Base-by-base conservation (phyloP, 164 flowering plant genomes). In the Malania oleifera region DNA sequence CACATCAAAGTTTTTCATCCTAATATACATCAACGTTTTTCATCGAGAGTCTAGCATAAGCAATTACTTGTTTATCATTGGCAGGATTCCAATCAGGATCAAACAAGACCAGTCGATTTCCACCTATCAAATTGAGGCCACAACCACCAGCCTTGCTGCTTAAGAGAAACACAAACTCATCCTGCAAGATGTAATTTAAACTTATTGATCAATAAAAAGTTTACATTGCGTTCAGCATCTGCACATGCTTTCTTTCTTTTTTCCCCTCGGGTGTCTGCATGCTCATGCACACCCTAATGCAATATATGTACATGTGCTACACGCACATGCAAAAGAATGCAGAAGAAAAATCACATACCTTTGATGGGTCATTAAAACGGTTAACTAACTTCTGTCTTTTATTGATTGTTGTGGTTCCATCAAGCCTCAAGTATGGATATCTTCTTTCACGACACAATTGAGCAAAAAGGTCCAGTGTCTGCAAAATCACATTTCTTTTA, bases 1-100 rank as follows among this genome's bases (percentile, higher is more conserved):
- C 35, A 31, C 6, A 31, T 9, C 4, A 43, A 17, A 43, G 15
- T 43, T 18, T 2, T n/a, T 43, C 2, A 1, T 8, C 26, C 50
- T 20, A 13, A 7, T 43, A 3, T 12, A 15, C 44, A 40, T 3
- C 44, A 40, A 11, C 17, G 13, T 14, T 17, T 8, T 3, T 28
- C 13, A 46, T 59, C 18, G 25, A 20, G 38, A 56, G 25, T 46
- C 18, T 38, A 56, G 57, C 11, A 7, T 29, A 56, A 60, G 50
- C 7, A 45, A 12, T 70, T 80, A 91, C 99, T 76, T 95, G 97
- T 71, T 95, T 95, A 73, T 95, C 99, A 79, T 91, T 95, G 64
- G 99, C 99, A 61, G 99, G 99, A 70, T 95, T 95, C 97, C 99
- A 95, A 61, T 95, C 99, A 66, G 99, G 99, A 74, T 95, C 99